Percentiles rank a stretch among this genome's conserved stretches.
Evolutionary conservation across 2,329 filamentous ascomycete genomes (phyloP).

Genomic region (Talaromyces pinophilus): DNA sequence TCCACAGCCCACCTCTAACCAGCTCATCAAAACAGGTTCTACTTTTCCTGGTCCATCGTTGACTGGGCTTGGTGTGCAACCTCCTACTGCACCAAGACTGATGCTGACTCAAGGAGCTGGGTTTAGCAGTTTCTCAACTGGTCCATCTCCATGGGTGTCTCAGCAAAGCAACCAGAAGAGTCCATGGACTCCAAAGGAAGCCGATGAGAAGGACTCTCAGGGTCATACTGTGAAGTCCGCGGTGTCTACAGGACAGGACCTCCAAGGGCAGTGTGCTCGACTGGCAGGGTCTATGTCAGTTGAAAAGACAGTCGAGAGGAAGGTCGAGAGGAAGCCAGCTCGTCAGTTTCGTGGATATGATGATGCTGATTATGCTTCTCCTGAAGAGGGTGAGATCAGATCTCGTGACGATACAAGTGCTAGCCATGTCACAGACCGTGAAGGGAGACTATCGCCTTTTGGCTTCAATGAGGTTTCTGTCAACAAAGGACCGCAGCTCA

Average conservation of each 20-base stretch:
- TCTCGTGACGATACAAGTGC: background rate
- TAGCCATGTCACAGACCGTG: background rate
- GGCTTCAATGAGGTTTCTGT: background rate
- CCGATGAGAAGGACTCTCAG: background rate
- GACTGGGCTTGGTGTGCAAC: background rate
- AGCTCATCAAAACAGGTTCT: background rate
- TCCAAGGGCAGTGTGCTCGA: slow-evolving; percentile 4
- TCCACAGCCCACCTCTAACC: background rate
- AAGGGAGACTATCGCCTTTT: background rate
- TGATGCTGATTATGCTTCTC: slow-evolving; percentile 1
- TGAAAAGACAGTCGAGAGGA: background rate
- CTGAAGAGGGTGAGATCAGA: background rate
- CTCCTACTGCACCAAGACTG: background rate
- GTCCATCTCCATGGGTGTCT: background rate
- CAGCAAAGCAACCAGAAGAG: background rate
- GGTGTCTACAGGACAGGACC: background rate
- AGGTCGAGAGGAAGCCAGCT: background rate
- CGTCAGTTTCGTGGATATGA: background rate
- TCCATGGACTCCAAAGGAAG: background rate
- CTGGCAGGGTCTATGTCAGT: background rate
- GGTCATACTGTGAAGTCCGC: background rate
- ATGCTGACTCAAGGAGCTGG: background rate
- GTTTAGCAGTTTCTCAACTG: background rate
- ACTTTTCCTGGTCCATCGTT: background rate
- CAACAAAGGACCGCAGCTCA: slow-evolving; percentile 10